Evolutionary conservation across 257 asterid genomes (phyloP).

Genomic region (Orobanche coerulescens): DNA sequence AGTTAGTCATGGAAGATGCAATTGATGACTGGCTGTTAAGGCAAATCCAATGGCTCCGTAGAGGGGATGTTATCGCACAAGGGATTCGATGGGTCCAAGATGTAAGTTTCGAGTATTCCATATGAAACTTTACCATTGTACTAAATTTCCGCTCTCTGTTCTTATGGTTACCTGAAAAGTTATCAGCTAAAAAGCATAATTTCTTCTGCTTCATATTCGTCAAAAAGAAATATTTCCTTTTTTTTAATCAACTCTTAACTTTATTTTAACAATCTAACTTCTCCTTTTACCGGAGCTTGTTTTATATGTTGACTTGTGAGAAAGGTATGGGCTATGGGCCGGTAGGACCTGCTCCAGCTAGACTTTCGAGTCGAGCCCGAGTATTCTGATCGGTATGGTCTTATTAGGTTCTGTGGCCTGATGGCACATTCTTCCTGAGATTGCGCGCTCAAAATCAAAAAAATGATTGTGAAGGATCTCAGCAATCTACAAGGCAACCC

Average conservation of each 20-base stretch:
- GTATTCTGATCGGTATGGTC: slow-evolving; percentile 16
- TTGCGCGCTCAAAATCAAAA: slow-evolving; percentile 34
- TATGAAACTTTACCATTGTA: neutral
- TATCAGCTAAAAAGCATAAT: neutral
- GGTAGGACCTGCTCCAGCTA: too few species aligned
- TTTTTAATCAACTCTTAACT: neutral
- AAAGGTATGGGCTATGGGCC: neutral
- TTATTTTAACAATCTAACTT: neutral
- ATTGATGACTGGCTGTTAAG: slow-evolving; percentile 96
- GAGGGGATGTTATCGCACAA: slow-evolving; percentile 70
- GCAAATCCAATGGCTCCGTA: slow-evolving; percentile 88
- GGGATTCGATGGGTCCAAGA: slow-evolving; percentile 87
- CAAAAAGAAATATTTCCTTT: neutral
- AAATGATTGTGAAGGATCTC: slow-evolving; percentile 36
- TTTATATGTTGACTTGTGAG: slow-evolving; percentile 9
- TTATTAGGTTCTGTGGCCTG: slow-evolving; percentile 89
- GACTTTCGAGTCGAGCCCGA: too few species aligned
- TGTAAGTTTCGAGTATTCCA: slow-evolving; percentile 38
- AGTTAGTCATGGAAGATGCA: slow-evolving; percentile 98
- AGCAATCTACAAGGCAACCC: slow-evolving; percentile 29
- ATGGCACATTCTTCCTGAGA: slow-evolving; percentile 68
- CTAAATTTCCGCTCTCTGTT: neutral
- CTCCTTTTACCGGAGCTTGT: neutral
- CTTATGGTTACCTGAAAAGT: neutral
- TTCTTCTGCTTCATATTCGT: neutral